A percentile compares a stretch with the other conserved stretches of the same genome.
Conservation (phyloP, 2,329 filamentous ascomycete species). For the Neofusicoccum kwambonambiense region DNA sequence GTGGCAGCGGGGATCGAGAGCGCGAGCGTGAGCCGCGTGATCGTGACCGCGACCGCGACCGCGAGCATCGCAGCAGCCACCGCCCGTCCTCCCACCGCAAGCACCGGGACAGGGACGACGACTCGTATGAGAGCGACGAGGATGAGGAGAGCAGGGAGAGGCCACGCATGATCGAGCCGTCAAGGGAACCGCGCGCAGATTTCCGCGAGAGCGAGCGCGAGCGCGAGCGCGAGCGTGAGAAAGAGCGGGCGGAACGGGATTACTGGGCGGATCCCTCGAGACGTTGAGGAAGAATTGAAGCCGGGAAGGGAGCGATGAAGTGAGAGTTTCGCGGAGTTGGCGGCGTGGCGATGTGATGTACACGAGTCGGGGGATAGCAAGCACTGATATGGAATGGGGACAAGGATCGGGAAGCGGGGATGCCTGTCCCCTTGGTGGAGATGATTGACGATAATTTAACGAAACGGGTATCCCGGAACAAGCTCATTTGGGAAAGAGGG, state of each 20-base stretch:
- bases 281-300: not conserved
- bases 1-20: not conserved
- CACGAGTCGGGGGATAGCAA: not conserved
- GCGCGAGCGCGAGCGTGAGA: constrained; percentile 4
- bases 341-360: too few species aligned
- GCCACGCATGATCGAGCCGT: constrained; percentile 12
- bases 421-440: not conserved
- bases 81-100: constrained; percentile 1
- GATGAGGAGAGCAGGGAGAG: constrained; percentile 3
- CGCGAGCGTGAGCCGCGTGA: not conserved
- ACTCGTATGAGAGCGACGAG: not conserved
- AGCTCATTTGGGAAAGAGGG: not conserved
- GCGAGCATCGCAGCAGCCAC: constrained; percentile 9
- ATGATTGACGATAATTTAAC: not conserved
- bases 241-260: not conserved
- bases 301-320: not conserved
- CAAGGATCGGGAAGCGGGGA: not conserved
- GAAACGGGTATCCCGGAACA: not conserved
- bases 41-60: not conserved
- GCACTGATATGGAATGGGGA: not conserved
- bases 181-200: not conserved
- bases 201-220: constrained; percentile 11
- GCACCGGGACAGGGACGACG: constrained; percentile 11
- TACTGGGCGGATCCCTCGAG: constrained; percentile 12
- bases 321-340: not conserved